Evolutionary conservation across 441 rosid species (phyloP), one percentile per base, ranked within the genome.

Genomic region (Gossypium schwendimanii): DNA sequence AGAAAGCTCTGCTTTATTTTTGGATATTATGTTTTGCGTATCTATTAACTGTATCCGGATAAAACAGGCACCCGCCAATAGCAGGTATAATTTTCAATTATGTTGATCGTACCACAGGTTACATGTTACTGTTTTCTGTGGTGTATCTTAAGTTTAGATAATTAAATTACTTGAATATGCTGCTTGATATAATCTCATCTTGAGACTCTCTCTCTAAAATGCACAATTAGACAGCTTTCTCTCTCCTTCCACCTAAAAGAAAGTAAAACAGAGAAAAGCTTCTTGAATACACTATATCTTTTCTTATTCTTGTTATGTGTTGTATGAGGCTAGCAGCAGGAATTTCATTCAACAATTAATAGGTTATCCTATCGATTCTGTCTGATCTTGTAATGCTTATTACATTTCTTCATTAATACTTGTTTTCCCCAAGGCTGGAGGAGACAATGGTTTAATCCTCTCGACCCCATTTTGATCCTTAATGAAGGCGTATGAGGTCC

Each of bases 21-120:
- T 90, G 82, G 98, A 91, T 78, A 79, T 82, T 68, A 73, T 81
- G 57, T 88, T 90, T 83, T 85, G 92, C 60, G 69, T 90, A 77
- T 83, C 84, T 67, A 82, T 91, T 75, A 90, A 94, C 74, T 49
- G 83, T 54, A 82, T 83, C 49, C 83, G 90, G 84, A 77, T 73
- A 58, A 87, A 77, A 68, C 71, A 54, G 12, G 63, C 73, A 75
- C 75, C 86, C 72, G 59, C 53, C 6, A 79, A 76, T 79, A 81
- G 62, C 75, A 85, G 94, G 97, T 91, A 87, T 65, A 24, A 53
- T 50, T 73, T 75, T 72, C 6, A 49, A 67, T 36, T 54, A 64
- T 1, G 49, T 59, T 7, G 39, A 41, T 14, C n/a, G 57, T 58
- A 24, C 49, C 31, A 53, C 49, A n/a, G 15, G 14, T 12, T 36